These are phyloP conservation scores for Exophiala calicioides DNA, from an alignment of 2,329 filamentous ascomycete species.

Conservation along the genomic window DNA sequence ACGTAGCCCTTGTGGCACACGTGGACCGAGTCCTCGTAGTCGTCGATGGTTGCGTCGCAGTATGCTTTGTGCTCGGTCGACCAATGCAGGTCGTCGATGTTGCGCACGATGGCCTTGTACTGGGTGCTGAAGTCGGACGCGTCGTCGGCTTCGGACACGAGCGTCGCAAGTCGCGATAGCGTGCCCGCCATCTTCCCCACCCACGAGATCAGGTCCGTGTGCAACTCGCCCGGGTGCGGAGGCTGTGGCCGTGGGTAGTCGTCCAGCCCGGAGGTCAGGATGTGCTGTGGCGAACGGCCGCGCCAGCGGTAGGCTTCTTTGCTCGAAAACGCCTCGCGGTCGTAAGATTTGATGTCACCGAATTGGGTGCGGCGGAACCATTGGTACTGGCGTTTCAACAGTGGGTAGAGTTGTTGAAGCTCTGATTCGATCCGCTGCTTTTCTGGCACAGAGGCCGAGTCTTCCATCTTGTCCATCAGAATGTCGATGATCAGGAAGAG, in stretches of 20 bases:
- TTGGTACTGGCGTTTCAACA: conserved; percentile 83
- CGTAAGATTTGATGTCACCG: conserved; percentile 88
- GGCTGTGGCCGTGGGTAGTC: conserved; percentile 94
- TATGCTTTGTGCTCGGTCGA: conserved; percentile 75
- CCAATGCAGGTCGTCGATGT: conserved; percentile 95
- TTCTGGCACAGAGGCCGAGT: conserved; percentile 31
- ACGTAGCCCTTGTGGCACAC: conserved; percentile 98
- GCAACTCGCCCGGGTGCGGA: conserved; percentile 91
- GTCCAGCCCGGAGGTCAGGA: conserved; percentile 89
- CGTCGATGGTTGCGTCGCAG: conserved; percentile 93
- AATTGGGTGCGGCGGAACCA: conserved; percentile 94
- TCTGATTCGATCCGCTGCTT: conserved; percentile 32
- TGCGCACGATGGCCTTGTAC: conserved; percentile 74
- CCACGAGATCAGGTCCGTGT: conserved; percentile 94
- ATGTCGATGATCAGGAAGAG: conserved; percentile 85
- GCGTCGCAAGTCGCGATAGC: conserved; percentile 75
- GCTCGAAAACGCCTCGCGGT: conserved; percentile 81
- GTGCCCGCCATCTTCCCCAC: conserved; percentile 93
- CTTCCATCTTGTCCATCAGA: conserved; percentile 73
- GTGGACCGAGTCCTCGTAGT: conserved; percentile 84
- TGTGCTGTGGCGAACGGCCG: conserved; percentile 80
- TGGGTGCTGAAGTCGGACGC: conserved; percentile 69
- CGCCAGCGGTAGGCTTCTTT: conserved; percentile 96
- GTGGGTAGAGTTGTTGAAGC: conserved; percentile 76
- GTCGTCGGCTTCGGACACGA: conserved; percentile 76